A percentile compares a stretch with the other conserved stretches of the same genome.
Evolutionary conservation across 331 rosid genomes (phyloP).

Genomic region (Dryas integrifolia): DNA sequence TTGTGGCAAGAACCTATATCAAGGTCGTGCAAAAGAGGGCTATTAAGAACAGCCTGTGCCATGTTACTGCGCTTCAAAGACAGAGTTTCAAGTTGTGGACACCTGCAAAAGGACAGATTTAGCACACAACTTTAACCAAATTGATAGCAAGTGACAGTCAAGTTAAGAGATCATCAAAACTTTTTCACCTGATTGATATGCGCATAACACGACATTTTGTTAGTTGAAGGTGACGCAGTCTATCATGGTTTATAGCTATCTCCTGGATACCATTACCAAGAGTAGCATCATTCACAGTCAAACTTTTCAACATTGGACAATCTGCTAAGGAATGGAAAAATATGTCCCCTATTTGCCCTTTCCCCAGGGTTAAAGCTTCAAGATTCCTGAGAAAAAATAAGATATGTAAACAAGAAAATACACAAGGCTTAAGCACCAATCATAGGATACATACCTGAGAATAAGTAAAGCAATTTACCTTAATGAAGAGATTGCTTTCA

Average conservation of each 20-base stretch:
- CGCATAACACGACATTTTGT: constrained; percentile 94
- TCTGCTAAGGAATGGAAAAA: constrained; percentile 83
- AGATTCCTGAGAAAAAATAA: constrained; percentile 59
- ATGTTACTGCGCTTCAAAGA: constrained; percentile 98
- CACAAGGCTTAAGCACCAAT: constrained; percentile 23
- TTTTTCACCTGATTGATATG: constrained; percentile 70
- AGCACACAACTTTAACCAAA: constrained; percentile 8
- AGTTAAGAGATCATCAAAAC: constrained; percentile 10
- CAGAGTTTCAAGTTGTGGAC: constrained; percentile 87
- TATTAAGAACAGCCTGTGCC: constrained; percentile 93
- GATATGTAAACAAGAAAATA: constrained; percentile 2
- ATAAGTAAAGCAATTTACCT: constrained; percentile 42
- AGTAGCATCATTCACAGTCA: constrained; percentile 78
- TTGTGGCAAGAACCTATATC: constrained; percentile 95
- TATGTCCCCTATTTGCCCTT: constrained; percentile 66
- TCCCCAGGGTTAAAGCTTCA: constrained; percentile 74
- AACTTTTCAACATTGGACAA: constrained; percentile 57
- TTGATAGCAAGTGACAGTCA: background rate
- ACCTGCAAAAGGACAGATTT: constrained; percentile 49
- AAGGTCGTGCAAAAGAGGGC: constrained; percentile 81
- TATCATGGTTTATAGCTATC: constrained; percentile 70
- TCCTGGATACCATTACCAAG: constrained; percentile 89
- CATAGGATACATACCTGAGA: constrained; percentile 5
- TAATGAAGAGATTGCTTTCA: constrained; percentile 70
- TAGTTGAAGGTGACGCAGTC: constrained; percentile 71